Evolutionary conservation across 805 yeast species (phyloP).

Genomic region (Wickerhamomyces bovis): DNA sequence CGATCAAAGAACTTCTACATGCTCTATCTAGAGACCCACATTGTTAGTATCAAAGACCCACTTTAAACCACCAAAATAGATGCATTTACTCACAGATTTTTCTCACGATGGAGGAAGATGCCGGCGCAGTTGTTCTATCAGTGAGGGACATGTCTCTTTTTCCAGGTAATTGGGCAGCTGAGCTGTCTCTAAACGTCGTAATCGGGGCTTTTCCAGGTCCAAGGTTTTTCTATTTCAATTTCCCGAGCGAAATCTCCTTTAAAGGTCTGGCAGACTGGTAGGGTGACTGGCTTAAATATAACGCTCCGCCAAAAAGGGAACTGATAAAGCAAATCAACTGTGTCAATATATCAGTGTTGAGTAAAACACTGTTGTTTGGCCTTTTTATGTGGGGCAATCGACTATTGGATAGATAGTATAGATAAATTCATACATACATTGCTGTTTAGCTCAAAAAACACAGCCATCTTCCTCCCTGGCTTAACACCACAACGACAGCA

Average conservation of each 20-base stretch:
- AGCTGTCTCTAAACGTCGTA: not conserved
- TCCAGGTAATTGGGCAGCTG: too few species aligned
- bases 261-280: too few species aligned
- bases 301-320: not conserved
- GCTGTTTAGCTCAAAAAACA: too few species aligned
- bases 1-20: constrained; percentile 71
- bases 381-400: too few species aligned
- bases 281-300: not conserved
- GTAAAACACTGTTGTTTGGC: too few species aligned
- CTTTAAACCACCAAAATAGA: not conserved
- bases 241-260: not conserved
- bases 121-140: constrained; percentile 19
- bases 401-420: too few species aligned
- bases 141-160: constrained; percentile 15
- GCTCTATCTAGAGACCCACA: constrained; percentile 53
- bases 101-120: constrained; percentile 30
- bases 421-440: too few species aligned
- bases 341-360: too few species aligned
- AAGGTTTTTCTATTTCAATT: not conserved
- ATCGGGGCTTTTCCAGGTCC: not conserved
- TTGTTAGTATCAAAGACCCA: constrained; percentile 1
- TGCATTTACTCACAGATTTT: constrained; percentile 28
- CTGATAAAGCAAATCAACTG: not conserved
- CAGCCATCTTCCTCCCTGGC: too few species aligned
- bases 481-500: too few species aligned